A percentile compares a stretch with the other conserved stretches of the same genome.
Evolutionary conservation across 768 basidiomycete species (phyloP).

Genomic region (Mycena polygramma): DNA sequence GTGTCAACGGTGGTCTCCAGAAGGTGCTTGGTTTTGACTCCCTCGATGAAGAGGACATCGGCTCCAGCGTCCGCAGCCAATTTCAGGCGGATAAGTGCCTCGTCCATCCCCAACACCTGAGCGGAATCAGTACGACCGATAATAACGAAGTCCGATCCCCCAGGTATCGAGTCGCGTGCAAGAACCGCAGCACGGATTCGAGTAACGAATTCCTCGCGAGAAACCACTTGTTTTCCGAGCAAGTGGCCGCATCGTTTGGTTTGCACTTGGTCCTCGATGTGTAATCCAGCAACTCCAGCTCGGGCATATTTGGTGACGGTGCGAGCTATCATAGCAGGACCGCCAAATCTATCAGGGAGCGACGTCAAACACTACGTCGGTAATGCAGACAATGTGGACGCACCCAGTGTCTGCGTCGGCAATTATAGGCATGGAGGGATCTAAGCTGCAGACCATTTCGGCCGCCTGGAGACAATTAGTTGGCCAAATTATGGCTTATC

Average conservation of each 20-base stretch:
- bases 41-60: constrained; percentile 87
- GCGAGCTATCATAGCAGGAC: constrained; percentile 66
- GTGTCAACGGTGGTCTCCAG: constrained; percentile 74
- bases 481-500: not conserved
- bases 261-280: constrained; percentile 69
- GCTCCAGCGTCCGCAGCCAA: constrained; percentile 81
- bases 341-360: constrained; percentile 56
- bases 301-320: constrained; percentile 65
- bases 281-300: constrained; percentile 64
- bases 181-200: constrained; percentile 83
- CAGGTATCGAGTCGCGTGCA: constrained; percentile 81
- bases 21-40: constrained; percentile 76
- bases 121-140: constrained; percentile 84
- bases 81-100: constrained; percentile 74
- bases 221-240: constrained; percentile 85
- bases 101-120: constrained; percentile 85
- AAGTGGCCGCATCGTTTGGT: constrained; percentile 76
- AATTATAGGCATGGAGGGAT: constrained; percentile 63
- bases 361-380: not conserved
- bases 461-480: constrained; percentile 48
- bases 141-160: constrained; percentile 82
- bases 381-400: not conserved
- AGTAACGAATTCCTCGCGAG: constrained; percentile 79
- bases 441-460: constrained; percentile 63
- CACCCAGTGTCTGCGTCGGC: constrained; percentile 71